A percentile compares a stretch with the other conserved stretches of the same genome.
These are phyloP conservation scores for Arxiozyma telluris DNA, from an alignment of 1,139 yeast species.

Conservation along the genomic window DNA sequence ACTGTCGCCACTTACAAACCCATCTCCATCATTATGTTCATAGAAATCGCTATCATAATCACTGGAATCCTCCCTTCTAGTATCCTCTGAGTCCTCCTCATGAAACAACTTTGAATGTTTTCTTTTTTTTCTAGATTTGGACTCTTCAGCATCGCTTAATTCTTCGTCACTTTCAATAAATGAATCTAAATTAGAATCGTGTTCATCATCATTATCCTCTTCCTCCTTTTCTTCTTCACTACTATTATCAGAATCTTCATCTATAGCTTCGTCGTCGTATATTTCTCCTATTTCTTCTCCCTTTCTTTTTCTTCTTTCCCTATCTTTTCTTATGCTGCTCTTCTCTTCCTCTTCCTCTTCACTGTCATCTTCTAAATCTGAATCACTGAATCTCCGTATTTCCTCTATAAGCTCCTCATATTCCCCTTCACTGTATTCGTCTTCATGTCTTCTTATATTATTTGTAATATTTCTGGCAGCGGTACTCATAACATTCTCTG, in stretches of 20 bases:
- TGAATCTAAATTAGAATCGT: conserved; percentile 6
- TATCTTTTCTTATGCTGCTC: neutral
- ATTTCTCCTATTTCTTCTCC: neutral
- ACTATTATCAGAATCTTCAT: conserved; percentile 11
- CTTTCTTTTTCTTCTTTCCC: neutral
- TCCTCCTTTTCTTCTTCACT: conserved; percentile 6
- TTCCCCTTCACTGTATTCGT: conserved; percentile 26
- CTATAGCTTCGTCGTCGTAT: conserved; percentile 14
- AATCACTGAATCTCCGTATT: conserved; percentile 13
- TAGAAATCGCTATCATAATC: conserved; percentile 18
- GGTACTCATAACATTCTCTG: conserved; percentile 9
- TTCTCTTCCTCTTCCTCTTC: conserved; percentile 4
- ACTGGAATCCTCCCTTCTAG: conserved; percentile 11
- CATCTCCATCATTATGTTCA: conserved; percentile 18
- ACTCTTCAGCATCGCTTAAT: conserved; percentile 1
- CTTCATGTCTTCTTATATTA: conserved; percentile 11
- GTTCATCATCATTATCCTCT: conserved; percentile 14
- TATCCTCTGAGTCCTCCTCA: conserved; percentile 7
- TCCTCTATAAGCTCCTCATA: conserved; percentile 19
- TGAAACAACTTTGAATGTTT: neutral
- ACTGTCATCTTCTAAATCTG: conserved; percentile 7
- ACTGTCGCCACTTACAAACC: conserved; percentile 25
- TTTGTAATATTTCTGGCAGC: neutral
- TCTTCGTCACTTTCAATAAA: conserved; percentile 3
- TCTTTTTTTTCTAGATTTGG: conserved; percentile 7